Evolutionary conservation across 768 basidiomycete genomes (phyloP), one percentile per base, ranked within the genome.

Genomic region (Serpula lacrymans): DNA sequence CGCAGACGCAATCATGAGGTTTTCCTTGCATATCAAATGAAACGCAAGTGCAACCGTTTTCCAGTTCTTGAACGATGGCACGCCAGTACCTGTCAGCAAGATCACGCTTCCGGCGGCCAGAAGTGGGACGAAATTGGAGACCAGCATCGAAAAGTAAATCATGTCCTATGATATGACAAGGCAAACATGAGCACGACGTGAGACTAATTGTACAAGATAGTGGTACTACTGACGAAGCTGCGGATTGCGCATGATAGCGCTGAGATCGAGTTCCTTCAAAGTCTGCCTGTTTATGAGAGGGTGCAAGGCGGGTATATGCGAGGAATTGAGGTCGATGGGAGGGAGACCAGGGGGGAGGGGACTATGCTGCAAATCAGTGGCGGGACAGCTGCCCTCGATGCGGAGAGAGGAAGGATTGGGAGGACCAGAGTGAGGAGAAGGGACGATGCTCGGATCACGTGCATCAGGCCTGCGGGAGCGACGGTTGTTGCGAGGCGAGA

Each of bases 101-200:
- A 35, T 82, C 78, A 35, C 78, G 59, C 59, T 91, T 91, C 42
- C 82, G 78, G 28, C 82, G 78, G 47, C 78, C 78, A n/a, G 76
- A 73, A 1, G 82, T 82, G 9, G 87, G 86, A 30, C 85, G 77
- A 62, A 90, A 90, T 59, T 90, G 88, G 11, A 91, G 68, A 12
- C 82, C 82, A 13, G 87, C 75, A 48, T 95, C 92, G 49, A 94
- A 93, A 50, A 94, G 77, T 45, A 94, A 73, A 63, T 94, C 91
- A 52, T 95, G 91, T 24, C 88, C 88, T 90, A 53, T 20, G 31
- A 43, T 29, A 39, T 39, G 10, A 37, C 41, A 27, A 37, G 37
- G 43, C 5, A 21, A 14, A 17, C 5, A 25, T 23, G 6, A 14
- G 10, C 1, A 5, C 8, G 31, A 2, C 27, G 43, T 43, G 46